Base-by-base conservation (phyloP, 306 rosid species). In the Begonia peltatifolia region DNA sequence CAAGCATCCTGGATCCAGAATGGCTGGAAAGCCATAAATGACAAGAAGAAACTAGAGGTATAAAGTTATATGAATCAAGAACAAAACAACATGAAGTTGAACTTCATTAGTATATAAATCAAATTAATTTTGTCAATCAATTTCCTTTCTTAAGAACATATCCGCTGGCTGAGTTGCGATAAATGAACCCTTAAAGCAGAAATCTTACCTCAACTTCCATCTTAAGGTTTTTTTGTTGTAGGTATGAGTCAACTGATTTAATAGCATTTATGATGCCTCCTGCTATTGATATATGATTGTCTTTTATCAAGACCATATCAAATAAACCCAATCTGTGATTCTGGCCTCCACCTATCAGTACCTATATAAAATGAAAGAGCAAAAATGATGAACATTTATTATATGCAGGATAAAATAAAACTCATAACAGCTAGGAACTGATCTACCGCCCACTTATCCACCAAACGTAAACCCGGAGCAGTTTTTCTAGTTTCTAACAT, bases 261-360 rank as follows among this genome's bases (percentile, higher is more conserved):
- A 90, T 63, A 53, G 97, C 92, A 67, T 69, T 75, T 1, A 68
- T 58, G 70, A 80, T 67, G 53, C 94, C 76, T 56, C 97, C 95
- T 23, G 97, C 84, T 52, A 77, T 72, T 54, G 90, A 80, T 62
- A 90, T 90, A 68, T 90, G 94, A 67, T 85, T 90, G 69, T 90
- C 97, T 69, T 85, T 90, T 76, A 90, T 82, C 81, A 90, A 72
- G 55, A 85, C 89, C 97, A 90, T 85, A 68, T 90, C 87, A 18
- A 90, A 83, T 63, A 85, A 76, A 25, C 94, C 94, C 97, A 90
- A 72, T 71, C 97, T 76, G 70, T 85, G 97, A 62, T 90, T 90
- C 46, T 55, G 68, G 30, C 94, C 95, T 56, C 97, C 92, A 16
- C 95, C 95, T 52, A 90, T 83, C 47, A n/a, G n/a, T n/a, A n/a